phyloP scores from a whole-genome alignment of 2,329 filamentous ascomycete genomes.

The Nemania sp. region DNA sequence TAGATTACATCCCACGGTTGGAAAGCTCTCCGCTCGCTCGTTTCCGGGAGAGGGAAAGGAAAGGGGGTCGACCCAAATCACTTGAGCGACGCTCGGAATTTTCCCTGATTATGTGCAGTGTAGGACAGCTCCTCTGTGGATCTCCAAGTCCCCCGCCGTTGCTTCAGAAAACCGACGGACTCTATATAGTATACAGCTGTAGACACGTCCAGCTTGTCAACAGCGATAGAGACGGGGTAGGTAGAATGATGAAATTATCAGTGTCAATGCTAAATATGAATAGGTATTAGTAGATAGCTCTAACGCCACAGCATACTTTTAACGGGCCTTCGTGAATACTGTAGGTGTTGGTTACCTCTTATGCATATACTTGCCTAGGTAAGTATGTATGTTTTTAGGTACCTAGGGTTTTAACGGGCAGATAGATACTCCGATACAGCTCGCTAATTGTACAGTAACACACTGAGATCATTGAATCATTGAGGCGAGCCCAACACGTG shows the following conservation, averaged over 20 bases:
- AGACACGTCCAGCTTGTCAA: not conserved
- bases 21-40: constrained; percentile 17
- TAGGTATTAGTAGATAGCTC: not conserved
- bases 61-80: constrained; percentile 33
- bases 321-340: not conserved
- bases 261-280: not conserved
- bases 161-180: constrained; percentile 1
- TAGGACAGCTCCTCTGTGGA: not conserved
- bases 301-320: too few relatives aligned
- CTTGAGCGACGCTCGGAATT: constrained; percentile 5
- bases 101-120: not conserved
- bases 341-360: too few relatives aligned
- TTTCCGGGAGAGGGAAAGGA: constrained; percentile 29
- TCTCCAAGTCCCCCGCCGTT: not conserved
- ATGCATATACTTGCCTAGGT: not conserved
- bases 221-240: not conserved
- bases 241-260: not conserved
- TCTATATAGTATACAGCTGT: too few relatives aligned
- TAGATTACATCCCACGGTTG: constrained; percentile 31
- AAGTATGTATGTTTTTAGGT: not conserved
- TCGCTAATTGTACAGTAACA: not conserved
- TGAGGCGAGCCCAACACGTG: not conserved
- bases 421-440: not conserved
- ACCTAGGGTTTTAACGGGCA: not conserved
- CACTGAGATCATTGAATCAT: not conserved